These are phyloP conservation scores for Arabidopsis suecica DNA, from an alignment of 345 rosid genomes.

Conservation along the genomic window DNA sequence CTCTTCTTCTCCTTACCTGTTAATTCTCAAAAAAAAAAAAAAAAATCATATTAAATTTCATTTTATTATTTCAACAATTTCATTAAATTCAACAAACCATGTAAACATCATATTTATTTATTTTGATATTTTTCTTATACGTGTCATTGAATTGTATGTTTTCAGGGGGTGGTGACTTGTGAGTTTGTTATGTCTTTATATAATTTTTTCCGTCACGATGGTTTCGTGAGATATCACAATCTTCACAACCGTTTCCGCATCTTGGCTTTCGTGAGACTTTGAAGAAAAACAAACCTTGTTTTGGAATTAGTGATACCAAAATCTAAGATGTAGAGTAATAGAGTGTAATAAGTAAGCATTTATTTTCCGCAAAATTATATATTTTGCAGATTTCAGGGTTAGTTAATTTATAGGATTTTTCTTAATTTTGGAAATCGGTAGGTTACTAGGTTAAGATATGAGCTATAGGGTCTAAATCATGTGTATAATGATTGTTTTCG, in stretches of 20 bases:
- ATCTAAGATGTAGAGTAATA: slow-evolving; percentile 13
- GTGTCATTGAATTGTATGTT: slow-evolving; percentile 37
- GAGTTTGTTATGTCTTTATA: slow-evolving; percentile 46
- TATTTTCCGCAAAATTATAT: slow-evolving; percentile 6
- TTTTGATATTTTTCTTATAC: slow-evolving; percentile 23
- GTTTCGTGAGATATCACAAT: slow-evolving; percentile 61
- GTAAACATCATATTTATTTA: background rate
- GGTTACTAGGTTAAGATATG: slow-evolving; percentile 18
- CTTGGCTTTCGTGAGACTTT: slow-evolving; percentile 52
- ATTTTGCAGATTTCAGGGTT: slow-evolving; percentile 5
- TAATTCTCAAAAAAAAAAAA: slow-evolving; percentile 8
- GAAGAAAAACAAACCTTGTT: slow-evolving; percentile 27
- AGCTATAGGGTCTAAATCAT: slow-evolving; percentile 31
- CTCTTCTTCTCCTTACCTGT: slow-evolving; percentile 64
- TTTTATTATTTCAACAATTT: background rate
- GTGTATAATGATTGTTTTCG: slow-evolving; percentile 21
- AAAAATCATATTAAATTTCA: background rate
- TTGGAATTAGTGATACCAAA: slow-evolving; percentile 26
- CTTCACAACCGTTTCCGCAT: slow-evolving; percentile 49
- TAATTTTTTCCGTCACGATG: slow-evolving; percentile 52
- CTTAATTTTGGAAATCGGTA: slow-evolving; percentile 23
- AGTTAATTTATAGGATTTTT: slow-evolving; percentile 4
- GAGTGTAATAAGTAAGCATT: slow-evolving; percentile 7
- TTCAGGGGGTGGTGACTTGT: slow-evolving; percentile 41
- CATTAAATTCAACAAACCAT: slow-evolving; percentile 29